phyloP scores from a whole-genome alignment of 768 basidiomycete genomes.

The Tricholoma terreum region DNA sequence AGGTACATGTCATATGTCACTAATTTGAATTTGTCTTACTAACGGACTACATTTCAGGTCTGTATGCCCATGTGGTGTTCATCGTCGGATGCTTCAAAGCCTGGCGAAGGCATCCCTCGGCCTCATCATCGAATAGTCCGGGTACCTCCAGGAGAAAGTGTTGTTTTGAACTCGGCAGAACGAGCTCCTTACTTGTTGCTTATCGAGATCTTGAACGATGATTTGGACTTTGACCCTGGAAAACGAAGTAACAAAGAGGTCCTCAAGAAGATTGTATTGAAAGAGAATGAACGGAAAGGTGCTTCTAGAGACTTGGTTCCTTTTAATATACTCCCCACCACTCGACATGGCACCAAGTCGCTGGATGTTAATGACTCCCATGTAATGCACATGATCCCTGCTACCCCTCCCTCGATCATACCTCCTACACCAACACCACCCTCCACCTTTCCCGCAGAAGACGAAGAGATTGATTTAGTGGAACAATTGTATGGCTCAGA shows the following conservation, averaged over 20 bases:
- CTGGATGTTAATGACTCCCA: conserved; percentile 26
- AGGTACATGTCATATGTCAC: conserved; percentile 47
- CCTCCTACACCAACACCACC: conserved; percentile 17
- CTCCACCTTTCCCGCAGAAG: conserved; percentile 36
- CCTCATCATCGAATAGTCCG: conserved; percentile 95
- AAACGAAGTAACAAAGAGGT: conserved; percentile 85
- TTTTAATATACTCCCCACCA: conserved; percentile 30
- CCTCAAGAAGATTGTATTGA: conserved; percentile 69
- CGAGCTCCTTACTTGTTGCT: conserved; percentile 90
- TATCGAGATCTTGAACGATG: conserved; percentile 85
- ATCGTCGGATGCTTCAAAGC: conserved; percentile 57
- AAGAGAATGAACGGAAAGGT: conserved; percentile 60
- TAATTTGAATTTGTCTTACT: neutral
- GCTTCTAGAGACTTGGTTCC: conserved; percentile 54
- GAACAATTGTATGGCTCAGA: conserved; percentile 91
- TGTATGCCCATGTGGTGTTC: conserved; percentile 89
- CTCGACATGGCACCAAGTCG: conserved; percentile 18
- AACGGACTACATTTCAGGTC: conserved; percentile 41
- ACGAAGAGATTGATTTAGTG: conserved; percentile 94
- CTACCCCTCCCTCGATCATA: conserved; percentile 21
- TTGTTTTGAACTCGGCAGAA: conserved; percentile 97
- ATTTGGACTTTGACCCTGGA: conserved; percentile 88
- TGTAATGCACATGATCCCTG: conserved; percentile 25
- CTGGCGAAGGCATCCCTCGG: conserved; percentile 38
- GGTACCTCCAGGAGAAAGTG: conserved; percentile 96